phyloP scores from a whole-genome alignment of 2,329 filamentous ascomycete genomes.

The Pezicula radicicola region DNA sequence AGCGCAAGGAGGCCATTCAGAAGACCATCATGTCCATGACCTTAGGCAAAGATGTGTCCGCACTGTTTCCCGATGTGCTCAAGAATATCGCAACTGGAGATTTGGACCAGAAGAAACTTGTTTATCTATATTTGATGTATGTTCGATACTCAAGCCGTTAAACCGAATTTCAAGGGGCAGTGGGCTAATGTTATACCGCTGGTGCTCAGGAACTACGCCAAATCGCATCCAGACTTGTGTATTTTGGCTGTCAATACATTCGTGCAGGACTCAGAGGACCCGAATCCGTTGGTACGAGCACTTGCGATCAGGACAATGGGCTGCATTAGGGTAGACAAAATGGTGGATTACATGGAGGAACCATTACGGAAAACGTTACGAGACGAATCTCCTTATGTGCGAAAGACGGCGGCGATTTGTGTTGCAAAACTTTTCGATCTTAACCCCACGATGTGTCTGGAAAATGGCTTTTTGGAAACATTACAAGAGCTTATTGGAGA shows the following conservation, averaged over 20 bases:
- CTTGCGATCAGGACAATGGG: conserved; percentile 98
- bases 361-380: conserved; percentile 91
- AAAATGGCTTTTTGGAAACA: conserved; percentile 93
- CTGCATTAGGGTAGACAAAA: conserved; percentile 97
- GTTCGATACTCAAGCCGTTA: background rate
- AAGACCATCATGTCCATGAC: conserved; percentile 99
- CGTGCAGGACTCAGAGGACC: conserved; percentile 97
- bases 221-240: conserved; percentile 96
- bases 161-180: background rate
- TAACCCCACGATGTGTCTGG: conserved; percentile 87
- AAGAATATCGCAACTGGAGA: conserved; percentile 98
- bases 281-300: conserved; percentile 91
- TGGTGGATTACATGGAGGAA: conserved; percentile 99
- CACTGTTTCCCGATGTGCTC: conserved; percentile 92
- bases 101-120: conserved; percentile 98
- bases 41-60: conserved; percentile 95
- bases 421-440: conserved; percentile 97
- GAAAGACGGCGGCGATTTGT: conserved; percentile 96
- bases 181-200: conserved; percentile 33
- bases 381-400: conserved; percentile 97
- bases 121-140: conserved; percentile 96
- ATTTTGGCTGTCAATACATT: conserved; percentile 99
- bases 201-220: conserved; percentile 92
- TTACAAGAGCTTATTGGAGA: conserved; percentile 96
- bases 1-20: conserved; percentile 98